Conservation (phyloP, 2,329 filamentous ascomycete species). For the Aureobasidium zeae region DNA sequence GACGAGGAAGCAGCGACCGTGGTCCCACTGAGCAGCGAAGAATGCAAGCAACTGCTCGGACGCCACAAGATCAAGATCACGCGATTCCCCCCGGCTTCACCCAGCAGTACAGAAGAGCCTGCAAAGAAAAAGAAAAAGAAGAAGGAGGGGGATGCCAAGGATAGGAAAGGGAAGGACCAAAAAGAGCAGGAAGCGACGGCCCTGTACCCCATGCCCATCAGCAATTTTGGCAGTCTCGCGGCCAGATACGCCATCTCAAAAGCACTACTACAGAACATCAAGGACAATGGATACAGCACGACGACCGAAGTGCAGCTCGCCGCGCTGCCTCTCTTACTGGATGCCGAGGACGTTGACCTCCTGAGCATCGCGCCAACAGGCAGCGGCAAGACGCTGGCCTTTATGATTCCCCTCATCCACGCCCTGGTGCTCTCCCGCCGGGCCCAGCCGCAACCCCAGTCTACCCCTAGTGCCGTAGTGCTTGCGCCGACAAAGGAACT, state of each 20-base stretch:
- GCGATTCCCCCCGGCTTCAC: conserved; percentile 46
- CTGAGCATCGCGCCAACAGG: conserved; percentile 87
- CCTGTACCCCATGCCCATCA: conserved; percentile 72
- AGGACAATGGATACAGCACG: conserved; percentile 71
- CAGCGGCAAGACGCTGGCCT: conserved; percentile 92
- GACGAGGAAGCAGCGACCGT: conserved; percentile 18
- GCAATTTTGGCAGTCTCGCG: conserved; percentile 64
- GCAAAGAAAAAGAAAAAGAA: conserved; percentile 31
- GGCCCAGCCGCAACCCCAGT: neutral
- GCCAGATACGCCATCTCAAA: conserved; percentile 63
- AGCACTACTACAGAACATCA: conserved; percentile 67
- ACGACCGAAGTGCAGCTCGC: conserved; percentile 93
- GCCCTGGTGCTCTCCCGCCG: conserved; percentile 42
- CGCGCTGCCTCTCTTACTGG: conserved; percentile 67
- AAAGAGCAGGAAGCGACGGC: conserved; percentile 42
- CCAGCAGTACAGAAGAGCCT: no score
- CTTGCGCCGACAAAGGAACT: conserved; percentile 44
- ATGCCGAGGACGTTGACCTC: conserved; percentile 51
- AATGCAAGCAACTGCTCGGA: conserved; percentile 64
- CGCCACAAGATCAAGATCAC: conserved; percentile 80
- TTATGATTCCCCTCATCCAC: conserved; percentile 79
- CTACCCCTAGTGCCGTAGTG: conserved; percentile 32
- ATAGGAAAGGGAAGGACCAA: conserved; percentile 27
- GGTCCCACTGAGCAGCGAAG: conserved; percentile 50
- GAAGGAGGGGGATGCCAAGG: conserved; percentile 37